A percentile compares a stretch with the other conserved stretches of the same genome.
Conservation (phyloP, 2,329 filamentous ascomycete genomes). For the Emmonsiellopsis sp. region DNA sequence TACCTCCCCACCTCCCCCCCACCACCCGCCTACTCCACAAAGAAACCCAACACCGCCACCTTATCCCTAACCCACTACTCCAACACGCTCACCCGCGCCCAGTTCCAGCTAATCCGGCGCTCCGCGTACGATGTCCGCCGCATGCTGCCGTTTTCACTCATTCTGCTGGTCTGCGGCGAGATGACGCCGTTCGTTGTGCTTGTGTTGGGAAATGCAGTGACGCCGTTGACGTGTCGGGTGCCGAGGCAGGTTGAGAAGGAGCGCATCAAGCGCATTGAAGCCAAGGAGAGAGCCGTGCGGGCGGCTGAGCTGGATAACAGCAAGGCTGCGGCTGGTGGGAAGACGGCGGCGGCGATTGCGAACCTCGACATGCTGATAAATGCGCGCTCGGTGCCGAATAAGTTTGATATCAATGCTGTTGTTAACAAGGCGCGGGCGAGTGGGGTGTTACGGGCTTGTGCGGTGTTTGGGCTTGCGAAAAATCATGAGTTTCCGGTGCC, state of each 20-base stretch:
- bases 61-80: slow-evolving; percentile 1
- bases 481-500: slow-evolving; percentile 17
- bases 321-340: slow-evolving; percentile 13
- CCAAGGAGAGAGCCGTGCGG: slow-evolving; percentile 19
- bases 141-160: slow-evolving; percentile 65
- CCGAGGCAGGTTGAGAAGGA: slow-evolving; percentile 61
- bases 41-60: slow-evolving; percentile 3
- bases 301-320: slow-evolving; percentile 9
- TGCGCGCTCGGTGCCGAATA: background rate
- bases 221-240: slow-evolving; percentile 75
- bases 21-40: background rate
- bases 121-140: slow-evolving; percentile 65
- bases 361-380: slow-evolving; percentile 5
- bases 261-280: slow-evolving; percentile 44
- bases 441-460: slow-evolving; percentile 26
- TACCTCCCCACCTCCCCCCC: slow-evolving; percentile 28
- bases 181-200: slow-evolving; percentile 74
- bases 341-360: slow-evolving; percentile 1
- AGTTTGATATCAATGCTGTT: slow-evolving; percentile 1
- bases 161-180: slow-evolving; percentile 74
- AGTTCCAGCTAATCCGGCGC: slow-evolving; percentile 62
- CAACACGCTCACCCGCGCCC: slow-evolving; percentile 47
- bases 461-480: slow-evolving; percentile 24
- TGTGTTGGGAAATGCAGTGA: slow-evolving; percentile 56
- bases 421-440: slow-evolving; percentile 16